phyloP scores from a whole-genome alignment of 2,329 filamentous ascomycete genomes.

The Aspergillus viridinutans region DNA sequence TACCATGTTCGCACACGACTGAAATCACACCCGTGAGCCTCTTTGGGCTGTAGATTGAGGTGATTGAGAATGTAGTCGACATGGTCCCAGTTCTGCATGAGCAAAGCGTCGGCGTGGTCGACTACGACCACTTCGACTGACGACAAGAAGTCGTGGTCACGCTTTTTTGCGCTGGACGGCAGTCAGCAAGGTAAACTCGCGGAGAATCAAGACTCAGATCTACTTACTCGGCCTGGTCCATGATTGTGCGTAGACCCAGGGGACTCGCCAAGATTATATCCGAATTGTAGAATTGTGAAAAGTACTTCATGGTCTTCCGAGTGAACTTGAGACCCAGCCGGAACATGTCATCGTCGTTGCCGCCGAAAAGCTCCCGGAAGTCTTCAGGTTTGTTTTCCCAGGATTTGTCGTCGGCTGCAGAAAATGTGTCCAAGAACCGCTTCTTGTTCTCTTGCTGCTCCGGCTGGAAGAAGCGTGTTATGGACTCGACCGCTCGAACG shows the following conservation, averaged over 20 bases:
- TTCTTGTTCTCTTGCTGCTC: slow-evolving; percentile 95
- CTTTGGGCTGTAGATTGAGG: slow-evolving; percentile 83
- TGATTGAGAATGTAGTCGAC: slow-evolving; percentile 87
- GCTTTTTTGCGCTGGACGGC: slow-evolving; percentile 52
- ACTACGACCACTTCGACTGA: slow-evolving; percentile 88
- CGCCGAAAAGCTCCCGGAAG: slow-evolving; percentile 83
- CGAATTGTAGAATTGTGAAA: slow-evolving; percentile 91
- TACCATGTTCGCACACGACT: slow-evolving; percentile 88
- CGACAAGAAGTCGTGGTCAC: slow-evolving; percentile 85
- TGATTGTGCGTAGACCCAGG: slow-evolving; percentile 81
- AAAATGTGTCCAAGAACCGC: slow-evolving; percentile 81
- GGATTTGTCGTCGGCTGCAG: slow-evolving; percentile 64
- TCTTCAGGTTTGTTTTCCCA: slow-evolving; percentile 75
- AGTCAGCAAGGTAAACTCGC: background rate
- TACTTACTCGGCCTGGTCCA: slow-evolving; percentile 68
- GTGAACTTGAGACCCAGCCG: slow-evolving; percentile 95
- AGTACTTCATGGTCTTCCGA: slow-evolving; percentile 90
- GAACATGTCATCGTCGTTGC: slow-evolving; percentile 97
- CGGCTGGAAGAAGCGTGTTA: slow-evolving; percentile 70
- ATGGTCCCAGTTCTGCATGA: slow-evolving; percentile 99
- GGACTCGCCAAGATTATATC: slow-evolving; percentile 92
- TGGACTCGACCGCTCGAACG: slow-evolving; percentile 69
- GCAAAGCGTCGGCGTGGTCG: slow-evolving; percentile 86
- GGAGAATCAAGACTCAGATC: slow-evolving; percentile 10
- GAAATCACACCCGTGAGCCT: slow-evolving; percentile 90